Base-by-base conservation (phyloP, 2,329 filamentous ascomycete species). In the Pseudogymnoascus sp. region DNA sequence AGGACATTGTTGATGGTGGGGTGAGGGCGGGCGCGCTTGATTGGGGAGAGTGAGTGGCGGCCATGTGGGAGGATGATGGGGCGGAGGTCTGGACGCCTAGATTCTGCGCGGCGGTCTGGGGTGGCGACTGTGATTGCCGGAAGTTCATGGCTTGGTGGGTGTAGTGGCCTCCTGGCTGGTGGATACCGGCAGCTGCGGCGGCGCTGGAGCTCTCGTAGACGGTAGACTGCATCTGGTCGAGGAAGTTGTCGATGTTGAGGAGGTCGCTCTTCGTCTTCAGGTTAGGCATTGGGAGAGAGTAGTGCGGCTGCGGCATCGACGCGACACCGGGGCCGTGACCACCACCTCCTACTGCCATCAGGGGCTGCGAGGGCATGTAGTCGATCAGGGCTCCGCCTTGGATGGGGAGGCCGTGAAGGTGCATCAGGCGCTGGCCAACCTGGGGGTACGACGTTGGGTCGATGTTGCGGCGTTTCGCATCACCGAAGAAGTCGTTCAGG, bases 171-270 rank as follows among this genome's bases (percentile, higher is more conserved):
- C 86, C 87, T 59, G 89, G 85, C 65, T 92, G 85, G 69, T 89
- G 88, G 63, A 95, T 84, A 63, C 90, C 89, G 45, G 88, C 87
- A 10, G 86, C 85, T 2, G 90, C 90, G 33, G 91, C 87, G 59
- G 92, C 87, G 69, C 87, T 90, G 61, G 92, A 87, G 74, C 88
- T 96, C 77, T 97, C 94, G 73, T 97, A 97, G 58, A 97, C 91
- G 52, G 93, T 97, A 66, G 88, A 87, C 76, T 97, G 92, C 81
- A 97, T 93, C 76, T 97, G 91, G 76, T 96, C 92, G 61, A 99
- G 84, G 74, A 97, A 90, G 72, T 92, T 89, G 74, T 97, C 94
- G 71, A 97, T 92, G 73, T 96, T 92, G 73, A 96, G 80, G 45
- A 99, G 81, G 73, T 99, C 94, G 73, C 86, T 92, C 82, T 97